Percentiles rank a stretch among this genome's conserved stretches.
Evolutionary conservation across 106 monocot species (phyloP).

Genomic region (Cymbidium sinense): DNA sequence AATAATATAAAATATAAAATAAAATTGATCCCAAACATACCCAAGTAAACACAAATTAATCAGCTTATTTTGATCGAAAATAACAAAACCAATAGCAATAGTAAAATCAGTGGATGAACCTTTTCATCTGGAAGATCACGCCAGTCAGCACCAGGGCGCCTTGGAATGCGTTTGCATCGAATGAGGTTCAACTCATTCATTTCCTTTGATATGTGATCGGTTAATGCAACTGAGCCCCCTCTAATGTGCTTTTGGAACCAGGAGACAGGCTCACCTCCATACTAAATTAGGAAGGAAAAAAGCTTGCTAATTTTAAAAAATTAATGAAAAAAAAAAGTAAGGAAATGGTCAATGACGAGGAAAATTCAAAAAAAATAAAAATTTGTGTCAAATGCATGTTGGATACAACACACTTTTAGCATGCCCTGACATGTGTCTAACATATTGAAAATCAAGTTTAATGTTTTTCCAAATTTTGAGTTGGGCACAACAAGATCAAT

Average conservation of each 20-base stretch:
- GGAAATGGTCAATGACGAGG: too few relatives aligned
- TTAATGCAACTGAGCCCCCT: conserved; percentile 42
- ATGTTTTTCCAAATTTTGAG: too few relatives aligned
- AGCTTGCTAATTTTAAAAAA: not conserved
- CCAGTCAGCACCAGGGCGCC: conserved; percentile 86
- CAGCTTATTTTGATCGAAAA: not conserved
- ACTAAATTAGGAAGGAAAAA: conserved; percentile 34
- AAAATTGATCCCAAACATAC: too few relatives aligned
- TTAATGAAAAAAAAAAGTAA: too few relatives aligned
- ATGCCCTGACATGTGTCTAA: too few relatives aligned
- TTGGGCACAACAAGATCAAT: too few relatives aligned
- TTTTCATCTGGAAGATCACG: conserved; percentile 93
- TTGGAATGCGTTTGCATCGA: conserved; percentile 84
- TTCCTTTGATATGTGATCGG: conserved; percentile 92
- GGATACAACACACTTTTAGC: too few relatives aligned
- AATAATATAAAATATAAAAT: too few relatives aligned
- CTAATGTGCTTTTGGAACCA: conserved; percentile 98
- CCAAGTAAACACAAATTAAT: too few relatives aligned
- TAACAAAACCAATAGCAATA: not conserved
- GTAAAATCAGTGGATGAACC: conserved; percentile 26
- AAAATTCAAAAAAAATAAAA: too few relatives aligned
- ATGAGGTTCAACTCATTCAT: conserved; percentile 97
- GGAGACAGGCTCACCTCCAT: conserved; percentile 61
- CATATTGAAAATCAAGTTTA: too few relatives aligned
- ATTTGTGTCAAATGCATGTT: too few relatives aligned